Conservation (phyloP, 805 yeast species). For the Suhomyces sp. region DNA sequence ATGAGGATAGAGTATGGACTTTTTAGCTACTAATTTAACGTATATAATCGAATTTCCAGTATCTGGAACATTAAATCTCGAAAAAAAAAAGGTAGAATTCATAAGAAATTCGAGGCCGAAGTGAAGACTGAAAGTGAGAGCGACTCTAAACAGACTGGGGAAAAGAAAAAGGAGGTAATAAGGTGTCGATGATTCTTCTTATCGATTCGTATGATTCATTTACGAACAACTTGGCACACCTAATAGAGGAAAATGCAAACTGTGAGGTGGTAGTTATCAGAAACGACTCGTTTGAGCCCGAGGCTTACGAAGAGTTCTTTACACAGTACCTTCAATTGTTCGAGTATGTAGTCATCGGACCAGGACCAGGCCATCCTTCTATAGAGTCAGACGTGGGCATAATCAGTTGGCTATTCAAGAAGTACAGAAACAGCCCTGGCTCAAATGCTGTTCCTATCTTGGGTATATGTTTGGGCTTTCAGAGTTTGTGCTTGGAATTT, state of each 20-base stretch:
- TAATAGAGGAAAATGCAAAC: slow-evolving; percentile 54
- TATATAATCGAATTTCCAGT: not conserved
- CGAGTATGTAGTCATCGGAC: slow-evolving; percentile 84
- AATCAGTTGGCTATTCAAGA: slow-evolving; percentile 53
- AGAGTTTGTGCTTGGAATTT: slow-evolving; percentile 62
- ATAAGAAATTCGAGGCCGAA: not conserved
- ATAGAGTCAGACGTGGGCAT: slow-evolving; percentile 66
- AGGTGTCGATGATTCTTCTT: slow-evolving; percentile 49
- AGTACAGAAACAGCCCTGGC: slow-evolving; percentile 12
- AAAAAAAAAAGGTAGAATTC: not conserved
- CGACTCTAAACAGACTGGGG: not conserved
- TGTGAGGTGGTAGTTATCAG: slow-evolving; percentile 56
- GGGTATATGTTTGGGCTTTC: slow-evolving; percentile 95
- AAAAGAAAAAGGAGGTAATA: not conserved
- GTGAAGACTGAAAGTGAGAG: not conserved
- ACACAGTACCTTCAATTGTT: slow-evolving; percentile 46
- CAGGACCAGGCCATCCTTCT: slow-evolving; percentile 94
- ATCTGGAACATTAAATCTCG: not conserved
- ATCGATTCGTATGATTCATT: slow-evolving; percentile 96
- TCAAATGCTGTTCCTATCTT: slow-evolving; percentile 54
- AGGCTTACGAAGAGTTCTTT: slow-evolving; percentile 35
- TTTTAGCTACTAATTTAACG: not conserved
- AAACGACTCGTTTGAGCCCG: slow-evolving; percentile 50
- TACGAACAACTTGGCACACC: slow-evolving; percentile 71
- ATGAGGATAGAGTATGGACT: not conserved